Evolutionary conservation across 768 basidiomycete genomes (phyloP).

Genomic region (Amanita subjunquillea): DNA sequence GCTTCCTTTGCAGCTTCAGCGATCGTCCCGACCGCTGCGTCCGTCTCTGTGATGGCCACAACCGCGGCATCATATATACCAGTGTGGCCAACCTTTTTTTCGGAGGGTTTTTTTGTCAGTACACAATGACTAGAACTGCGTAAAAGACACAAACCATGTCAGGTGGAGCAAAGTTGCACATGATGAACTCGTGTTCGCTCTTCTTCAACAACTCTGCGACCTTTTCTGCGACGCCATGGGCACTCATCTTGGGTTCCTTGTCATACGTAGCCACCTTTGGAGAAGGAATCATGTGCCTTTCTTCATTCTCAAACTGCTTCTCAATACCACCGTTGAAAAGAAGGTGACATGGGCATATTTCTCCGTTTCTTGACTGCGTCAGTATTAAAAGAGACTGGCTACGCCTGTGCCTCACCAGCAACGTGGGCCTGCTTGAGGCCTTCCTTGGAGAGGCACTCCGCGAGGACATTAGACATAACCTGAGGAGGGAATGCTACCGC

Average conservation of each 20-base stretch:
- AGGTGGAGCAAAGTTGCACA: slow-evolving; percentile 97
- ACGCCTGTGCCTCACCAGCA: slow-evolving; percentile 24
- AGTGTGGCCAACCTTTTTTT: slow-evolving; percentile 72
- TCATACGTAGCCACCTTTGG: slow-evolving; percentile 96
- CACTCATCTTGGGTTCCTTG: slow-evolving; percentile 84
- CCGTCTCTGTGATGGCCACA: slow-evolving; percentile 78
- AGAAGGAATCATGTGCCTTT: slow-evolving; percentile 80
- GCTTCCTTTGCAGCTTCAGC: slow-evolving; percentile 78
- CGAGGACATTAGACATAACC: slow-evolving; percentile 87
- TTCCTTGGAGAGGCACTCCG: slow-evolving; percentile 79
- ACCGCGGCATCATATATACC: slow-evolving; percentile 89
- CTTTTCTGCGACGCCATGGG: slow-evolving; percentile 79
- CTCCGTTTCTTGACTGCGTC: slow-evolving; percentile 57
- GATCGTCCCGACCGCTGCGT: slow-evolving; percentile 80
- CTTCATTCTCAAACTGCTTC: slow-evolving; percentile 79
- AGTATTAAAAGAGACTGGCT: not conserved
- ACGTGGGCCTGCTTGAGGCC: slow-evolving; percentile 82
- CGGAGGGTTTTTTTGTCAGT: not conserved
- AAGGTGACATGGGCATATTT: slow-evolving; percentile 98
- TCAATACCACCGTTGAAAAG: slow-evolving; percentile 98
- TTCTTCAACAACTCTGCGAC: slow-evolving; percentile 77
- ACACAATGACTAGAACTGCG: not conserved
- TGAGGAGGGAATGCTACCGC: slow-evolving; percentile 89
- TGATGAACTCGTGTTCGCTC: slow-evolving; percentile 74
- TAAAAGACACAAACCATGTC: slow-evolving; percentile 61